Conservation (phyloP, 805 yeast species). For the Spencermartinsiella europaea region DNA sequence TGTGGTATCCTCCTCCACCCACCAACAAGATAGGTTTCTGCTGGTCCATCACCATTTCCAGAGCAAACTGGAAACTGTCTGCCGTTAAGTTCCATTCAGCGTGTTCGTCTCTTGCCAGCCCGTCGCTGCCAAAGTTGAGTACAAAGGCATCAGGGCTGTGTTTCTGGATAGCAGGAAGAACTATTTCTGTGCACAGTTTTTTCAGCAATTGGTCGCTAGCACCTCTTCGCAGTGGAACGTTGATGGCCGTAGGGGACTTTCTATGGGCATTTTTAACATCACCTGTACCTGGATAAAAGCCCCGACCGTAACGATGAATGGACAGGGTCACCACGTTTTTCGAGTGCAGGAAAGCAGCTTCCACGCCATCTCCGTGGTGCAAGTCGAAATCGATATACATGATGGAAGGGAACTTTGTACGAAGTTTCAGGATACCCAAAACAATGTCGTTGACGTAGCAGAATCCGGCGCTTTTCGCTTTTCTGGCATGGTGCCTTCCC, state of each 20-base stretch:
- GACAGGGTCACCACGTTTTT: constrained; percentile 56
- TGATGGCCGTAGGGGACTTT: constrained; percentile 38
- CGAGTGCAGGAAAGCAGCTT: constrained; percentile 53
- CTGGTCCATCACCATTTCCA: constrained; percentile 30
- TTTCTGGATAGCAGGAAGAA: constrained; percentile 38
- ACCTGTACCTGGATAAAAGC: constrained; percentile 76
- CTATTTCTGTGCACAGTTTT: constrained; percentile 36
- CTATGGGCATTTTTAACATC: constrained; percentile 16
- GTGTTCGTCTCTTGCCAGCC: constrained; percentile 57
- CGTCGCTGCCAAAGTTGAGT: constrained; percentile 71
- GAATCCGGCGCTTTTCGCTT: constrained; percentile 56
- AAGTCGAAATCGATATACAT: constrained; percentile 67
- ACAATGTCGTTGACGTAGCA: constrained; percentile 71
- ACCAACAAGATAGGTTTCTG: constrained; percentile 42
- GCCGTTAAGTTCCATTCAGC: constrained; percentile 67
- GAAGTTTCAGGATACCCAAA: constrained; percentile 44
- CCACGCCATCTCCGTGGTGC: constrained; percentile 82
- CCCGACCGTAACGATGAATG: constrained; percentile 56
- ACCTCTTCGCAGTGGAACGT: constrained; percentile 57
- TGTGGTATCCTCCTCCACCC: constrained; percentile 79
- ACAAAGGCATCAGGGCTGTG: constrained; percentile 51
- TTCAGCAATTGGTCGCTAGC: constrained; percentile 42
- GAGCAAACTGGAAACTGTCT: constrained; percentile 39
- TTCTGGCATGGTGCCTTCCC: constrained; percentile 67
- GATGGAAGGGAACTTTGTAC: constrained; percentile 43